Conservation (phyloP, 2,329 filamentous ascomycete genomes). For the Diplocarpon rosae region DNA sequence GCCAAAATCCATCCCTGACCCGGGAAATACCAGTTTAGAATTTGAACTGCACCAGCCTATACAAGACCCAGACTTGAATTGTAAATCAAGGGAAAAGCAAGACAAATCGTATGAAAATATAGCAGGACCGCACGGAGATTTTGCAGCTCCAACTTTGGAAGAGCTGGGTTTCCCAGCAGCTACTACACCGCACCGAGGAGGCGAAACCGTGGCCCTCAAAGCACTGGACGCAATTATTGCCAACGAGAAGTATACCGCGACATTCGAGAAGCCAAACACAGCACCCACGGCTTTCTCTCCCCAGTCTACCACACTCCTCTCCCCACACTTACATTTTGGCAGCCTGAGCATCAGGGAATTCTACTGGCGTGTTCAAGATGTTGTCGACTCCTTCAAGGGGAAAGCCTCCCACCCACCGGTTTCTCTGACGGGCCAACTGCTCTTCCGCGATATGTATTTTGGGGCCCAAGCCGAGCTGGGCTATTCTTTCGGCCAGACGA, state of each 20-base stretch:
- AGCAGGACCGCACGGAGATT: conserved; percentile 57
- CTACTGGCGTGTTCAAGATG: conserved; percentile 59
- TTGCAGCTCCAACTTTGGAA: conserved; percentile 57
- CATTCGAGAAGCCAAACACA: conserved; percentile 66
- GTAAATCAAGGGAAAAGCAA: conserved; percentile 37
- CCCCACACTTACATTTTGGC: conserved; percentile 65
- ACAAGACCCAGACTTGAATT: conserved; percentile 48
- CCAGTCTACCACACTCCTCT: conserved; percentile 62
- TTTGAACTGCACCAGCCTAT: conserved; percentile 46
- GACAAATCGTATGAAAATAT: conserved; percentile 50
- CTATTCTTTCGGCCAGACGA: conserved; percentile 50
- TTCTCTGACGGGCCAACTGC: conserved; percentile 60
- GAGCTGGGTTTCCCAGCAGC: conserved; percentile 61
- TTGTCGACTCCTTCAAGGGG: conserved; percentile 44
- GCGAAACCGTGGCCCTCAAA: conserved; percentile 54
- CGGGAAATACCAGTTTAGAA: conserved; percentile 48
- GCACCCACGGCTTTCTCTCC: conserved; percentile 64
- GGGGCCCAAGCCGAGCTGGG: conserved; percentile 62
- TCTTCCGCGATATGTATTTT: conserved; percentile 80
- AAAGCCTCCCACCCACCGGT: conserved; percentile 46
- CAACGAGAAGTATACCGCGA: conserved; percentile 56
- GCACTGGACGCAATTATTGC: conserved; percentile 47
- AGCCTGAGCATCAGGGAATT: conserved; percentile 59
- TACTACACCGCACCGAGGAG: conserved; percentile 57
- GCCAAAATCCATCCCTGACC: conserved; percentile 50